Percentiles rank a stretch among this genome's conserved stretches.
Evolutionary conservation across 352 stramenopile genomes (phyloP).

Genomic region (Globisporangium cylindrosporum): DNA sequence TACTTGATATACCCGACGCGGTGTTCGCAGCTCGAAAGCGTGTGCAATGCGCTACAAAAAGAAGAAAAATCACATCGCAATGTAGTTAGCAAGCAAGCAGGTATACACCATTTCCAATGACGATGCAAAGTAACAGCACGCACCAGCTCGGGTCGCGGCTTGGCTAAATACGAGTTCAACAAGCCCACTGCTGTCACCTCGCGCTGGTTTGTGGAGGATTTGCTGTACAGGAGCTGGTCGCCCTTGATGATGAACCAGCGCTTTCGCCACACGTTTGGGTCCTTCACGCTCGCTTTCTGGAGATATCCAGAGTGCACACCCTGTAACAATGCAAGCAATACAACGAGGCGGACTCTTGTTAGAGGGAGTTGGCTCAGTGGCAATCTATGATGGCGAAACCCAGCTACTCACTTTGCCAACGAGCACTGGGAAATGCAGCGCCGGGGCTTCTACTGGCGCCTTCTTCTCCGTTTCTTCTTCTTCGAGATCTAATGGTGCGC

Average conservation of each 20-base stretch:
- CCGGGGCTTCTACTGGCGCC: slow-evolving; percentile 31
- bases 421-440: slow-evolving; percentile 62
- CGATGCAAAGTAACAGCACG: background rate
- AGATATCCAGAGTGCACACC: slow-evolving; percentile 76
- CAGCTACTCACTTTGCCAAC: slow-evolving; percentile 55
- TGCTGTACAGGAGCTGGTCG: slow-evolving; percentile 84
- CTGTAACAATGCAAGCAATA: slow-evolving; percentile 18
- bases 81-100: background rate
- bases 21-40: slow-evolving; percentile 79
- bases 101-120: background rate
- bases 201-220: slow-evolving; percentile 76
- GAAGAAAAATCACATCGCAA: slow-evolving; percentile 4
- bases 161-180: slow-evolving; percentile 69
- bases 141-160: slow-evolving; percentile 73
- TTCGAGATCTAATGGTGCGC: slow-evolving; percentile 67
- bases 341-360: background rate
- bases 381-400: background rate
- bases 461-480: slow-evolving; percentile 44
- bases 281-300: slow-evolving; percentile 79
- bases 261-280: slow-evolving; percentile 77
- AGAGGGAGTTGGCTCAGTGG: background rate
- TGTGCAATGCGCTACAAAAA: slow-evolving; percentile 51
- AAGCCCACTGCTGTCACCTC: slow-evolving; percentile 82
- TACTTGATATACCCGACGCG: slow-evolving; percentile 70
- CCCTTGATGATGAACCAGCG: slow-evolving; percentile 88